Evolutionary conservation across 2,329 filamentous ascomycete genomes (phyloP), one percentile per base, ranked within the genome.

Genomic region (Zelopaecilomyces penicillatus): DNA sequence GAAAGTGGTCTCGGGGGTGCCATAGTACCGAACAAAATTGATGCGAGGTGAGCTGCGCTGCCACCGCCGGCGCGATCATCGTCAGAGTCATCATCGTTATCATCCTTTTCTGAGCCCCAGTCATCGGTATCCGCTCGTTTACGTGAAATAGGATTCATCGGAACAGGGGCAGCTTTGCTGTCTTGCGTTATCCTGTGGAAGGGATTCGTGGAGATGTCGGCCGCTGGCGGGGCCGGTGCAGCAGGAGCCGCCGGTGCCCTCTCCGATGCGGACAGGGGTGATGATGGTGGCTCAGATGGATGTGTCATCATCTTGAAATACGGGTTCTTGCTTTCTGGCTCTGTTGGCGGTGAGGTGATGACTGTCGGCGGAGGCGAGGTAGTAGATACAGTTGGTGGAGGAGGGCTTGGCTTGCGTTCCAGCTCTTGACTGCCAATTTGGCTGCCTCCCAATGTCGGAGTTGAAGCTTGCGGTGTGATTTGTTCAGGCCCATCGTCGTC

Each of bases 11-110:
- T 82, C 10, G 93, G 91, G 34, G 93, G 91, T 7, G 80, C 91
- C 90, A 98, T 97, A 42, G 90, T 95, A 47, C 93, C 91, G 62
- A 98, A 98, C 19, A 98, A 75, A 49, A 96, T 93, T 5, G 87
- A 95, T 11, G 93, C 93, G 33, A 98, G 78, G 56, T 95, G 87
- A 49, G 94, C 93, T 40, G 93, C 93, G 54, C 81, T 88, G 47
- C 85, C 82, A 44, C 87, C 87, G 41, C 85, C 85, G 12, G 87
- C 83, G 7, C 83, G 78, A 43, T 89, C 85, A 45, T 90, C 86
- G 45, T 91, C 84, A 32, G 80, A 82, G 42, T 87, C 85, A 44
- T 85, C 81, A 19, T 85, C 81, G 19, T 85, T 82, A 4, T 74
- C 72, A 19, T 74, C 70, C 56, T 77, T 81, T 48, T 85, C 83